Evolutionary conservation across 257 asterid species (phyloP).

Genomic region (Galeopsis tetrahit): DNA sequence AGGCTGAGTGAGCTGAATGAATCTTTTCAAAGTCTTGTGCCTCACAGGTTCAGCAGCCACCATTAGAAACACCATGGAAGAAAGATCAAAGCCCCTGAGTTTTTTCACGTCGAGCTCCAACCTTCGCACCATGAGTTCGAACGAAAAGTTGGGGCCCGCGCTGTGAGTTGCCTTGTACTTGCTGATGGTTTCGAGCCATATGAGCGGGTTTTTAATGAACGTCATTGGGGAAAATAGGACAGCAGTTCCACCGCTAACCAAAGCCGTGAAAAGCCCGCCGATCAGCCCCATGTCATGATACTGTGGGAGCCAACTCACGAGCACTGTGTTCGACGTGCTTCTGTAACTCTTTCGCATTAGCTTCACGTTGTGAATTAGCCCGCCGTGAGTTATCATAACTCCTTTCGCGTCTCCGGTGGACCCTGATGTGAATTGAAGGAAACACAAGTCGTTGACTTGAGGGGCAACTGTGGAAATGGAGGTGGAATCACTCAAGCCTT

Average conservation of each 20-base stretch:
- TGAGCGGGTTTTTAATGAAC: constrained; percentile 77
- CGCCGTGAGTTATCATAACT: constrained; percentile 82
- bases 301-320: constrained; percentile 89
- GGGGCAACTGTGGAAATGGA: constrained; percentile 37
- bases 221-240: constrained; percentile 77
- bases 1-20: constrained; percentile 61
- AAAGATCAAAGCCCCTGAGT: constrained; percentile 56
- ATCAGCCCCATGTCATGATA: constrained; percentile 91
- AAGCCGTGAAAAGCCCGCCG: constrained; percentile 78
- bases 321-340: constrained; percentile 81
- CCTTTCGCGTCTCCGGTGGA: constrained; percentile 93
- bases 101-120: constrained; percentile 59
- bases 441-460: constrained; percentile 53
- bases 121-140: constrained; percentile 68
- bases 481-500: constrained; percentile 14
- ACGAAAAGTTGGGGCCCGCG: constrained; percentile 87
- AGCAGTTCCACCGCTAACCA: constrained; percentile 79
- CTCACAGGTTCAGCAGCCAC: constrained; percentile 91
- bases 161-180: constrained; percentile 78
- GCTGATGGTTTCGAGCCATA: constrained; percentile 72
- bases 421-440: constrained; percentile 86
- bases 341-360: constrained; percentile 66
- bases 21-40: constrained; percentile 63
- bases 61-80: constrained; percentile 75
- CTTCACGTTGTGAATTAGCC: constrained; percentile 74